Evolutionary conservation across 2,329 filamentous ascomycete genomes (phyloP).

Genomic region (Bimuria novae-zelandiae): DNA sequence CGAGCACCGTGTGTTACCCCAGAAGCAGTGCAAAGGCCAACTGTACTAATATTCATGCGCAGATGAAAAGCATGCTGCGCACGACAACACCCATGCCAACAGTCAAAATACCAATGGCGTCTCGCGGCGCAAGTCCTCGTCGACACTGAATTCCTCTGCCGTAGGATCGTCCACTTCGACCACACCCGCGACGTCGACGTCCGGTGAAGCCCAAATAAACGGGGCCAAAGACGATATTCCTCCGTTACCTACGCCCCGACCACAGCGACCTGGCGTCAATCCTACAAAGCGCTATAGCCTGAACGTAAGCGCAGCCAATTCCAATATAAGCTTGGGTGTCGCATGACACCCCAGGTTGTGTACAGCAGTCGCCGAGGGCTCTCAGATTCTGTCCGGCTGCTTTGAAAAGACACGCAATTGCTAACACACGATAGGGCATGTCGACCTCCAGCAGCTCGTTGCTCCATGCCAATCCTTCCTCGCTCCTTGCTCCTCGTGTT

Average conservation of each 20-base stretch:
- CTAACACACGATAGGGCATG: conserved; percentile 50
- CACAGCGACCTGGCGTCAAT: conserved; percentile 46
- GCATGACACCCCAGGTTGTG: too few species aligned
- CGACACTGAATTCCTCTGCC: conserved; percentile 61
- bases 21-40: not conserved
- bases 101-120: conserved; percentile 44
- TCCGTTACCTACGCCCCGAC: conserved; percentile 54
- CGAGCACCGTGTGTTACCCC: not conserved
- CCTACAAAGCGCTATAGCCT: conserved; percentile 62
- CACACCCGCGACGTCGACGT: conserved; percentile 69
- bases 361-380: too few species aligned
- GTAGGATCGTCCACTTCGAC: conserved; percentile 72
- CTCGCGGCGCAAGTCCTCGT: conserved; percentile 61
- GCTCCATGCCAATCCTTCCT: conserved; percentile 63
- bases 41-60: not conserved
- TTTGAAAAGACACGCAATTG: conserved; percentile 1
- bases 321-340: not conserved
- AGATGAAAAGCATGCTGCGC: conserved; percentile 13
- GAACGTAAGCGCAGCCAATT: conserved; percentile 30
- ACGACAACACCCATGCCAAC: conserved; percentile 21
- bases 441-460: conserved; percentile 58
- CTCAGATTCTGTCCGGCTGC: not conserved
- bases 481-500: conserved; percentile 79
- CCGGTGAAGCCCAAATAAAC: conserved; percentile 67
- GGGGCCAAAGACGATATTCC: conserved; percentile 54